Conservation (phyloP, 2,329 filamentous ascomycete genomes). For the Malbranchea zuffiana region DNA sequence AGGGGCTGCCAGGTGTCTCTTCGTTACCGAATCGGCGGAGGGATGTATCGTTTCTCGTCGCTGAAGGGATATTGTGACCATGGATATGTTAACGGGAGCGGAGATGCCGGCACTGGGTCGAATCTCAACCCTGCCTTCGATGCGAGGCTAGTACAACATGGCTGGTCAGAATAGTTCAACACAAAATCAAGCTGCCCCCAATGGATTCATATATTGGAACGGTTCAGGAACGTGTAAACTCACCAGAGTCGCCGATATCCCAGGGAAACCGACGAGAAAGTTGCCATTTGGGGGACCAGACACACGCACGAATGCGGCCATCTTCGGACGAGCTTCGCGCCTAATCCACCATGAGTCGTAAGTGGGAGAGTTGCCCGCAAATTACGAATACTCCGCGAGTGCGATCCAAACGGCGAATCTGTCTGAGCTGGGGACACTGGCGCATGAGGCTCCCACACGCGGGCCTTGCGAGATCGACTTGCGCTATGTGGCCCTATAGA, state of each 20-base stretch:
- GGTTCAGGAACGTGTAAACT: too few species aligned
- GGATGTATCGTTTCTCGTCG: constrained; percentile 94
- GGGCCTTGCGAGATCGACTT: background rate
- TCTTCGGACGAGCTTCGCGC: constrained; percentile 27
- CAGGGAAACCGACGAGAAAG: constrained; percentile 92
- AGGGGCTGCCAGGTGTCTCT: constrained; percentile 80
- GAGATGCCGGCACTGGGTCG: constrained; percentile 74
- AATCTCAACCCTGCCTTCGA: constrained; percentile 97
- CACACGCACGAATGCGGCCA: constrained; percentile 83
- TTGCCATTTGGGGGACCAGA: constrained; percentile 94
- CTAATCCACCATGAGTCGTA: constrained; percentile 14
- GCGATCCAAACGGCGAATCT: too few species aligned
- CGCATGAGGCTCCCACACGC: background rate
- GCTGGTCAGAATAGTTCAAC: constrained; percentile 11
- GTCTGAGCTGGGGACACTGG: background rate
- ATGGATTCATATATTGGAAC: too few species aligned
- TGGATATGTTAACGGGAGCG: constrained; percentile 78
- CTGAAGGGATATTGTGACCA: constrained; percentile 88
- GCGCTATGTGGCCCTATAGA: too few species aligned
- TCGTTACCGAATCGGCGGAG: constrained; percentile 84
- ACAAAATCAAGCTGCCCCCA: too few species aligned
- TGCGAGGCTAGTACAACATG: constrained; percentile 57
- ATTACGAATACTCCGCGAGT: background rate
- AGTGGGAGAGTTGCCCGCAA: constrained; percentile 1
- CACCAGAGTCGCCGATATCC: constrained; percentile 94